Base-by-base conservation (phyloP, 179 eudicot species). In the Drosera spatulata region DNA sequence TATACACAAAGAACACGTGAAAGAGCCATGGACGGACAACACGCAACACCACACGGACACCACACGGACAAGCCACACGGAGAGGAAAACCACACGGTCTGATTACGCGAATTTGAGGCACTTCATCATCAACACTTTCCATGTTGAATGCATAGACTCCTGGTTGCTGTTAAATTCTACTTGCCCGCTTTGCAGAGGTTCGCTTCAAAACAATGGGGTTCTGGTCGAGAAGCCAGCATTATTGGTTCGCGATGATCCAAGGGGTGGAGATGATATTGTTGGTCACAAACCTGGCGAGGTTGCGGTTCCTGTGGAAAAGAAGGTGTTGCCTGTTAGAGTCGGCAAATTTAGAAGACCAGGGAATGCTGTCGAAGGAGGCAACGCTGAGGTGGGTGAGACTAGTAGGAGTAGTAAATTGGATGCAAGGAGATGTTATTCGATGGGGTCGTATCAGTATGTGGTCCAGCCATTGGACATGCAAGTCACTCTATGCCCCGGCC, bases 101-200 rank as follows among this genome's bases (percentile, higher is more conserved):
- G n/a, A n/a, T n/a, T n/a, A n/a, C n/a, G n/a, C n/a, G n/a, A n/a
- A n/a, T n/a, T n/a, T n/a, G n/a, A n/a, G n/a, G n/a, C n/a, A n/a
- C n/a, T n/a, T n/a, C n/a, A n/a, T n/a, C n/a, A n/a, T n/a, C n/a
- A n/a, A n/a, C n/a, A n/a, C n/a, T n/a, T n/a, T n/a, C n/a, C n/a
- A n/a, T n/a, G 66, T 81, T 45, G 69, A 60, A 37, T 81, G 86
- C 59, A 81, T 81, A 8, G 86, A 81, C 55, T 78, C 80, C n/a
- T 81, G 86, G 86, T 78, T 81, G 1, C 65, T 75, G 4, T 73
- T 80, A 15, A 81, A 81, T 60, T 78, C 85, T 1, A 73, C 82
- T 2, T 81, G 85, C 65, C 85, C 85, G 38, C 79, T 81, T 49
- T 81, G 83, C 57, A 73, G 86, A 58, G 62, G 68, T 0, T n/a